These are phyloP conservation scores for Phialophora verrucosa DNA, from an alignment of 2,329 filamentous ascomycete genomes.

Conservation along the genomic window DNA sequence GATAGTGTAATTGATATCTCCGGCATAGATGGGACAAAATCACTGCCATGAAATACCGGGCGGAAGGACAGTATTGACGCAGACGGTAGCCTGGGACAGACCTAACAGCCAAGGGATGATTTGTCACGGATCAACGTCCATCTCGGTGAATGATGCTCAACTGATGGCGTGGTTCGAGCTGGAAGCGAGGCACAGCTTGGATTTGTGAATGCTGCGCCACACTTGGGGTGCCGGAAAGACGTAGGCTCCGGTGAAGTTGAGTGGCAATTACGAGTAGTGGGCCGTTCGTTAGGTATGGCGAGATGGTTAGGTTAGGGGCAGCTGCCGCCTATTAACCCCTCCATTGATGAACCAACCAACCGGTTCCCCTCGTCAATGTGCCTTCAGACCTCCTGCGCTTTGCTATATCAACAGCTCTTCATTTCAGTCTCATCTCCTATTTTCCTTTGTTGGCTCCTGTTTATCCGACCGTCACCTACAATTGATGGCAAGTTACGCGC, in stretches of 20 bases:
- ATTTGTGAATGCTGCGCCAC: background rate
- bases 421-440: background rate
- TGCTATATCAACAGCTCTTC: background rate
- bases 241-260: background rate
- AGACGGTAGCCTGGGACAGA: background rate
- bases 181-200: background rate
- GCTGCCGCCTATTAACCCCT: conserved; percentile 2
- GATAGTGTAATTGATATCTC: no score
- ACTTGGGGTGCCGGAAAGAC: background rate
- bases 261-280: no score
- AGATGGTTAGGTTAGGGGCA: background rate
- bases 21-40: no score
- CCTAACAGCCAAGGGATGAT: background rate
- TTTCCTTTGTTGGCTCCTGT: background rate
- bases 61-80: no score
- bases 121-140: conserved; percentile 4
- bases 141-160: conserved; percentile 22
- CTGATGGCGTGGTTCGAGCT: background rate
- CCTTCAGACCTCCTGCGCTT: conserved; percentile 5
- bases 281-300: background rate
- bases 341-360: conserved; percentile 6
- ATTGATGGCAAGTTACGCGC: conserved; percentile 44
- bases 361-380: conserved; percentile 1
- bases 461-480: background rate
- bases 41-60: no score